Percentiles rank a stretch among this genome's conserved stretches.
Evolutionary conservation across 768 basidiomycete species (phyloP).

Genomic region (Lactifluus rugatus): DNA sequence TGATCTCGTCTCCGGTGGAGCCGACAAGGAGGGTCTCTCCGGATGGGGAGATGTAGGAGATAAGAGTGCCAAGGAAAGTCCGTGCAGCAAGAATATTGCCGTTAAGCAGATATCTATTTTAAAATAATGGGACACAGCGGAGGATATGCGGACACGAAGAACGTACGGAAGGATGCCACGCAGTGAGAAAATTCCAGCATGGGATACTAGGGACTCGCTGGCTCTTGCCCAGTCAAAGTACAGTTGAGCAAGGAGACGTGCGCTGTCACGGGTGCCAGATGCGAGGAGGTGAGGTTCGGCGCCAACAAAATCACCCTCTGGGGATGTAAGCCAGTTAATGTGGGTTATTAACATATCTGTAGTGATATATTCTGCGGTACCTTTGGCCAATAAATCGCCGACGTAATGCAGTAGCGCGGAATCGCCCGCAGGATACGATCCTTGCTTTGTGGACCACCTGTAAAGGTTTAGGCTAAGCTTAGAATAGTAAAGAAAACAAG

Average conservation of each 20-base stretch:
- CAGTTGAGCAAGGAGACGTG: constrained; percentile 76
- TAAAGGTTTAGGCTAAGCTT: constrained; percentile 13
- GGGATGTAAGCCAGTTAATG: neutral
- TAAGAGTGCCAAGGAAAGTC: constrained; percentile 82
- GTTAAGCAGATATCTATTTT: constrained; percentile 60
- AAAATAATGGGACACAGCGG: neutral
- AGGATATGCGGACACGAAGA: neutral
- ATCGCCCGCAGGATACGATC: constrained; percentile 80
- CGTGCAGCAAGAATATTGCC: constrained; percentile 88
- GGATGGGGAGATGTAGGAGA: constrained; percentile 47
- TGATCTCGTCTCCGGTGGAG: constrained; percentile 45
- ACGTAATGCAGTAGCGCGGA: constrained; percentile 81
- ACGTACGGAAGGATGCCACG: constrained; percentile 80
- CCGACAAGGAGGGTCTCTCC: constrained; percentile 33
- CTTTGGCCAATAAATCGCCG: constrained; percentile 82
- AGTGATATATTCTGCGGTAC: constrained; percentile 28
- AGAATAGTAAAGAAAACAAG: neutral
- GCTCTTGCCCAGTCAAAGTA: constrained; percentile 68
- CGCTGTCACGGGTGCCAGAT: constrained; percentile 83
- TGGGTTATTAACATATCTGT: too few species aligned
- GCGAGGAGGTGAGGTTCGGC: constrained; percentile 81
- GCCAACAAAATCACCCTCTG: constrained; percentile 64
- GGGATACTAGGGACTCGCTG: constrained; percentile 25
- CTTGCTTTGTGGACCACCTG: constrained; percentile 81
- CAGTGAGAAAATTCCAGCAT: constrained; percentile 65